Base-by-base conservation (phyloP, 2,329 filamentous ascomycete species). In the Juglanconis juglandina region DNA sequence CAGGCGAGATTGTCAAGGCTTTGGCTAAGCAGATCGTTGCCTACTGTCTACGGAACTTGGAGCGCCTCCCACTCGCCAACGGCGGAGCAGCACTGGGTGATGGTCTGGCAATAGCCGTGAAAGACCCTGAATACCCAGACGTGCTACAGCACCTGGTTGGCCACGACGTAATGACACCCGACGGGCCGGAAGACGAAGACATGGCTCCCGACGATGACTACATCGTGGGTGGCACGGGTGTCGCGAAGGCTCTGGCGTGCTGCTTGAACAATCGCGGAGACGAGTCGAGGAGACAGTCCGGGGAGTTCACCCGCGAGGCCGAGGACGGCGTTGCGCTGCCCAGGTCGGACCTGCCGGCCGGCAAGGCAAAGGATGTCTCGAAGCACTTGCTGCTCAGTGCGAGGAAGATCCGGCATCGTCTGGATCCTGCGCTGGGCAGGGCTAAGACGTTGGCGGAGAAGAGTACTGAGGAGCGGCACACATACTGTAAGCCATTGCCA, bases 11-110 rank as follows among this genome's bases (percentile, higher is more conserved):
- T 32, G 90, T 97, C 68, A 96, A 92, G 73, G 93, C 92, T 3
- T 81, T 97, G 67, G 93, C 92, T 0, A 96, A 94, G 69, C 93
- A 96, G 72, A 90, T 96, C n/a, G 88, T 97, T 48, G 94, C 92
- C 0, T 97, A 97, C 73, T 96, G 91, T 64, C 81, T 99, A 63
- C 87, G 90, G 60, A 99, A 99, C 68, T 88, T 99, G 79, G 92
- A 96, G 72, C 85, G 84, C 9, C 84, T 89, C 14, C 87, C 91
- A 10, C 85, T 92, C 61, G 76, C 76, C 64, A 72, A 80, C 52
- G 73, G 77, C 39, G 73, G 79, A 56, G 72, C 77, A n/a, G 72
- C 77, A 58, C 76, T 76, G 32, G 68, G 77, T 32, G 73, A 78
- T 2, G 77, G 75, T n/a, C 44, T 61, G 24, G 56, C 53, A 17